These are phyloP conservation scores for Lepidium africanum DNA, from an alignment of 345 rosid genomes.

Conservation along the genomic window DNA sequence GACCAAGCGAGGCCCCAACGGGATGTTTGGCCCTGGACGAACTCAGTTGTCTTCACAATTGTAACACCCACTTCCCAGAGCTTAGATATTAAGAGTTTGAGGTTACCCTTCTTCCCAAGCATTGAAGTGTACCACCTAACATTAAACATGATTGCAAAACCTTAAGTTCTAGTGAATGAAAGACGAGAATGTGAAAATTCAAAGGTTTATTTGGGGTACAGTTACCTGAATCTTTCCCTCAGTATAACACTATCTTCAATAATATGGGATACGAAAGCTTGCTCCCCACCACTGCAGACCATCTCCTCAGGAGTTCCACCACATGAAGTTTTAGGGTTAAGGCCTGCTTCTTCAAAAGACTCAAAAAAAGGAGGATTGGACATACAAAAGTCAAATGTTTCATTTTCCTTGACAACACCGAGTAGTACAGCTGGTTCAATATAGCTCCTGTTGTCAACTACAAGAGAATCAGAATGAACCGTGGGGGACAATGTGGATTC, in stretches of 20 bases:
- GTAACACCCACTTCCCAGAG: conserved; percentile 68
- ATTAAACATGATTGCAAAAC: background rate
- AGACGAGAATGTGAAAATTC: background rate
- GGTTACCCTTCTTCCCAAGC: conserved; percentile 85
- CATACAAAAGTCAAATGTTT: conserved; percentile 92
- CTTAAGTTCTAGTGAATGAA: background rate
- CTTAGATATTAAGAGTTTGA: conserved; percentile 58
- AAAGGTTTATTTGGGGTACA: background rate
- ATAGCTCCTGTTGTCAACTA: conserved; percentile 26
- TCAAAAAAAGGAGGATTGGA: conserved; percentile 96
- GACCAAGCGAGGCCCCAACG: conserved; percentile 99
- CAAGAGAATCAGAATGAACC: conserved; percentile 15
- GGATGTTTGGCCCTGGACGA: conserved; percentile 81
- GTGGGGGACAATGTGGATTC: conserved; percentile 10
- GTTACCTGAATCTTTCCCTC: conserved; percentile 57
- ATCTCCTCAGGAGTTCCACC: conserved; percentile 88
- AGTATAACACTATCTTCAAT: conserved; percentile 67
- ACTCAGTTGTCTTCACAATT: conserved; percentile 80
- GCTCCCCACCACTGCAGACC: conserved; percentile 90
- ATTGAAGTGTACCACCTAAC: conserved; percentile 86
- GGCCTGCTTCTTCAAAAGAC: conserved; percentile 69
- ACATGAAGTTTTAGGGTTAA: conserved; percentile 85
- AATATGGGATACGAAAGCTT: conserved; percentile 62
- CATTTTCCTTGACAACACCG: conserved; percentile 58
- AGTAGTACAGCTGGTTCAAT: conserved; percentile 47